Percentiles rank a stretch among this genome's conserved stretches.
These are phyloP conservation scores for Zopfochytrium polystomum DNA, from an alignment of 371 early-diverging fungal genomes.

Conservation along the genomic window DNA sequence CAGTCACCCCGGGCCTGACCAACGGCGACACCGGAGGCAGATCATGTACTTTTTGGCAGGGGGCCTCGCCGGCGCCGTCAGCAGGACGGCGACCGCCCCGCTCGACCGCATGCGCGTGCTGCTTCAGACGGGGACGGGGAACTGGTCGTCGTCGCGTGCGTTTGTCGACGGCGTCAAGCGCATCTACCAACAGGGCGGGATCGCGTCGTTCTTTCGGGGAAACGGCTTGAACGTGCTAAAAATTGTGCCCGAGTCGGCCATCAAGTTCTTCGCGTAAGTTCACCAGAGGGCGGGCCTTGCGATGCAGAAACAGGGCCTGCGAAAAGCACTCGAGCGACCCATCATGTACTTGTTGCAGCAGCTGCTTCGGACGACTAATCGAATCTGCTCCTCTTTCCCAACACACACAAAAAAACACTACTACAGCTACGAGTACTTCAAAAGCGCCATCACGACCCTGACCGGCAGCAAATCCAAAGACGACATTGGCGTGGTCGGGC, in stretches of 20 bases:
- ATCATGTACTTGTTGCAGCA: too few species aligned
- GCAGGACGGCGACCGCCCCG: slow-evolving; percentile 88
- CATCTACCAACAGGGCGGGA: slow-evolving; percentile 84
- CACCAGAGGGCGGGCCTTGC: too few species aligned
- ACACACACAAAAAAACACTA: too few species aligned
- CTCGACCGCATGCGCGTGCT: slow-evolving; percentile 71
- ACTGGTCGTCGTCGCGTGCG: slow-evolving; percentile 21
- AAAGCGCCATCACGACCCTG: slow-evolving; percentile 21
- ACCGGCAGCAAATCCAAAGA: slow-evolving; percentile 30
- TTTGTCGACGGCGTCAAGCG: too few species aligned
- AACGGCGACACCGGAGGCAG: slow-evolving; percentile 19
- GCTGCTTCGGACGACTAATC: too few species aligned
- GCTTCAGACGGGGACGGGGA: slow-evolving; percentile 68
- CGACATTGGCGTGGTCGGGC: slow-evolving; percentile 78
- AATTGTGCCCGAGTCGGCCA: slow-evolving; percentile 85
- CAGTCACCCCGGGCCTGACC: slow-evolving; percentile 5
- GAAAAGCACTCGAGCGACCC: too few species aligned
- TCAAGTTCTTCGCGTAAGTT: slow-evolving; percentile 75
- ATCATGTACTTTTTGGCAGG: slow-evolving; percentile 82
- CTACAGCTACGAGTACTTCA: slow-evolving; percentile 52
- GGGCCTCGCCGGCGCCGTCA: slow-evolving; percentile 88
- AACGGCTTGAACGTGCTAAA: slow-evolving; percentile 91
- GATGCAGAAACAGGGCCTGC: too few species aligned
- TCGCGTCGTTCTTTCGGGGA: slow-evolving; percentile 81
- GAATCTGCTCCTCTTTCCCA: too few species aligned